These are phyloP conservation scores for Aspergillus brasiliensis DNA, from an alignment of 2,329 filamentous ascomycete genomes.

Conservation along the genomic window DNA sequence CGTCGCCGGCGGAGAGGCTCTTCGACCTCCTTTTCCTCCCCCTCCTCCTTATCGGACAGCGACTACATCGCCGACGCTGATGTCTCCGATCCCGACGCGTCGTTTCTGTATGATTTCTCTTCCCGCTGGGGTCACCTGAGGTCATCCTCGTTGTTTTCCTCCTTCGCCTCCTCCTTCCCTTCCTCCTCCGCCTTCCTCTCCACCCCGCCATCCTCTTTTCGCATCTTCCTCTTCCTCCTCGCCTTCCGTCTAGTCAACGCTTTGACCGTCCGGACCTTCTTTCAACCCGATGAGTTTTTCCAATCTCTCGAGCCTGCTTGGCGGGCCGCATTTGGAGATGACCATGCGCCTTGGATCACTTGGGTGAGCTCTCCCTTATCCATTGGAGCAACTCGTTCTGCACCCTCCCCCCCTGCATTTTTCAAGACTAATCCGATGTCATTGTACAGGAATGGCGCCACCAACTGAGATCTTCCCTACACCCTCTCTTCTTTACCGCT, in stretches of 20 bases:
- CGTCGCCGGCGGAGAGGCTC: background rate
- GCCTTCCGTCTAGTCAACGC: constrained; percentile 79
- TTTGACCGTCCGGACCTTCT: constrained; percentile 80
- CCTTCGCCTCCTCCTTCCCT: constrained; percentile 6
- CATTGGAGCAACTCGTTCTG: background rate
- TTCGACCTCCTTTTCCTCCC: background rate
- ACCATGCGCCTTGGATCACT: constrained; percentile 86
- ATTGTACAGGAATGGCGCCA: constrained; percentile 80
- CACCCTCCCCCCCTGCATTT: background rate
- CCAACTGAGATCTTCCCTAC: constrained; percentile 83
- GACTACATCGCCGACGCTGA: background rate
- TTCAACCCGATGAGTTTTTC: constrained; percentile 98
- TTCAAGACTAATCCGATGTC: constrained; percentile 2
- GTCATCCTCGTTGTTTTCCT: constrained; percentile 1
- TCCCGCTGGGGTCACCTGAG: background rate
- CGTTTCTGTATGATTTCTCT: background rate
- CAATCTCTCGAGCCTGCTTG: constrained; percentile 95
- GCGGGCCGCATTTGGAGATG: constrained; percentile 76
- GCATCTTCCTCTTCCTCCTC: constrained; percentile 51
- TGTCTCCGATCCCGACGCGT: too few species aligned
- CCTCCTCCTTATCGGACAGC: background rate
- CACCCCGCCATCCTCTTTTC: constrained; percentile 13
- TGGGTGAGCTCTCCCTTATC: constrained; percentile 67
- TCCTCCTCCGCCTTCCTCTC: constrained; percentile 11
- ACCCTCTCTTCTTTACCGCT: constrained; percentile 81